Evolutionary conservation across 1,284 basidiomycete genomes (phyloP), one percentile per base, ranked within the genome.

Genomic region (Pascua sp.): DNA sequence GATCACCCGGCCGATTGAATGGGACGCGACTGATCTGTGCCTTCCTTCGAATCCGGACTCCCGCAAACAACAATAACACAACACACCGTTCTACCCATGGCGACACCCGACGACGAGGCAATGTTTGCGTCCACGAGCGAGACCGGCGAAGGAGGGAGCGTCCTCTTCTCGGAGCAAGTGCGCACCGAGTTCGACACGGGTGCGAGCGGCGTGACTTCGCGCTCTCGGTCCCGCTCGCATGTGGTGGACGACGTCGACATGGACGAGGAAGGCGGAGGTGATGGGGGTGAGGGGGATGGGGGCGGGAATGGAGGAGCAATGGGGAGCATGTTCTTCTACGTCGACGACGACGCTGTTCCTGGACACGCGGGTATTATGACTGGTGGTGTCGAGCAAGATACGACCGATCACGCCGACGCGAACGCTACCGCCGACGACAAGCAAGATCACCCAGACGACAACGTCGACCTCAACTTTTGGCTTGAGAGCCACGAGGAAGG

Each of bases 121-220:
- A 58, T 56, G 17, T 60, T 49, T 45, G 36, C 54, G 24, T 45
- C 52, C 15, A 67, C 66, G 37, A 64, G 59, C 51, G 70, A 69
- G 46, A 64, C 58, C 7, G 66, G 60, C 1, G 64, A 64, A n/a
- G 62, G 57, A 1, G 61, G 55, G 7, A 69, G 68, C 42, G 64
- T 72, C 2, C 59, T 75, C 42, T 75, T 73, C 49, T 75, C 73
- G 0, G 73, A 75, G 46, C 66, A 69, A 53, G 49, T 57, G 3
- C 51, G 52, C 46, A 46, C 48, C 15, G 59, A 61, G 17, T 15
- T 55, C 11, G 53, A 59, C 45, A 40, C 42, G 32, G 12, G 42
- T 52, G 24, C 24, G 24, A 17, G 45, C 17, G 24, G 50, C 17
- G 42, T 54, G 32, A 45, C 41, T 16, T 32, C 24, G 24, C 24